Evolutionary conservation across 176 grass and related monocot genomes (phyloP).

Genomic region (Aegilops longissima): DNA sequence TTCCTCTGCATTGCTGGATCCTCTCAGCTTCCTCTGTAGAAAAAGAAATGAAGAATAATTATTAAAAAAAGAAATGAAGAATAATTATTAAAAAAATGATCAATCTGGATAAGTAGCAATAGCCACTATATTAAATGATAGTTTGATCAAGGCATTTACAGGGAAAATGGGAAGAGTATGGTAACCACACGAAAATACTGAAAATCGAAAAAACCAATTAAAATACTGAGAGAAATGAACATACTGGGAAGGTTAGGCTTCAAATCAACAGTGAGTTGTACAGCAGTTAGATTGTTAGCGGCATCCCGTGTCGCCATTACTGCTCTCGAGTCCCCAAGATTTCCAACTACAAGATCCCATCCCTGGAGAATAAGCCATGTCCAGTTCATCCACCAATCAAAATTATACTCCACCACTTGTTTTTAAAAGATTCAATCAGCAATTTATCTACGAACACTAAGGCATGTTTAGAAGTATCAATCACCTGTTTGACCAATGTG

Average conservation of each 20-base stretch:
- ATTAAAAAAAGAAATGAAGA: conserved; percentile 29
- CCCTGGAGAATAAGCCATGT: conserved; percentile 68
- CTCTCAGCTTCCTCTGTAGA: conserved; percentile 83
- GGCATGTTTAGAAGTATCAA: conserved; percentile 28
- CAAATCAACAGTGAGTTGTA: conserved; percentile 97
- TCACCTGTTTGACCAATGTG: conserved; percentile 93
- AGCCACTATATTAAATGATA: conserved; percentile 13
- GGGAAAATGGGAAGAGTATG: not conserved
- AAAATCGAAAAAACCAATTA: not conserved
- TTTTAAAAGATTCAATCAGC: not conserved
- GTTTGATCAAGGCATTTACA: not conserved
- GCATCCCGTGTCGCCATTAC: conserved; percentile 82
- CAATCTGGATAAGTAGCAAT: not conserved
- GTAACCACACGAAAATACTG: not conserved
- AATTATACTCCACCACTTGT: conserved; percentile 21
- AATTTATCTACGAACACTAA: conserved; percentile 25
- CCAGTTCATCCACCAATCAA: conserved; percentile 30
- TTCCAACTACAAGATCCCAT: conserved; percentile 90
- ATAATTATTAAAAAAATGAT: conserved; percentile 15
- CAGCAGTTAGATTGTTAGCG: conserved; percentile 81
- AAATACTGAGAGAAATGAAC: conserved; percentile 21
- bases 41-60: conserved; percentile 26
- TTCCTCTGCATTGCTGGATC: conserved; percentile 90
- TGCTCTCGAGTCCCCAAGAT: conserved; percentile 98
- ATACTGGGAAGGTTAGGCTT: conserved; percentile 99